Conservation (phyloP, 805 yeast species). For the Saturnispora dispora region DNA sequence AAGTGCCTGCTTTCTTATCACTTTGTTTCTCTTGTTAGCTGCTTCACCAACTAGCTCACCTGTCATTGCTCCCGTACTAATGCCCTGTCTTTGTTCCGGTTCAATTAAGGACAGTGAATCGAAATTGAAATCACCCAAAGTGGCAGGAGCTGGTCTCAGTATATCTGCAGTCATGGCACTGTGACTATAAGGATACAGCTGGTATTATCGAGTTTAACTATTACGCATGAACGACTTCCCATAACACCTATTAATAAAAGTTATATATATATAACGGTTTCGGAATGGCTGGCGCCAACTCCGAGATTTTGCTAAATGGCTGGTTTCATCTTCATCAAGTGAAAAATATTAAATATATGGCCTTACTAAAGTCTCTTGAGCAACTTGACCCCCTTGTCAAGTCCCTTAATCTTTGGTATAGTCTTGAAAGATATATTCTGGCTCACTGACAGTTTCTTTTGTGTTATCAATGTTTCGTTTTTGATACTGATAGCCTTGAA, state of each 20-base stretch:
- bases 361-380: background rate
- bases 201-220: too few relatives aligned
- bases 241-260: background rate
- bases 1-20: background rate
- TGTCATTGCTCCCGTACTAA: background rate
- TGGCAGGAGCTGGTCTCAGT: constrained; percentile 1
- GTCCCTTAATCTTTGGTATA: background rate
- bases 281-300: constrained; percentile 8
- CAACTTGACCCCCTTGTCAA: background rate
- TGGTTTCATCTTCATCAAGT: background rate
- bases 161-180: constrained; percentile 1
- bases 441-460: background rate
- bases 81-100: background rate
- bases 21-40: background rate
- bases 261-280: background rate
- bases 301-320: constrained; percentile 6
- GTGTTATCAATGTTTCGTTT: background rate
- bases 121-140: constrained; percentile 2
- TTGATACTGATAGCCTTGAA: background rate
- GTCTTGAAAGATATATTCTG: background rate
- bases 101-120: constrained; percentile 5
- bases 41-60: background rate
- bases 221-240: background rate
- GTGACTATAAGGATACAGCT: background rate
- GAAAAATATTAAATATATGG: background rate